Conservation (phyloP, 2,329 filamentous ascomycete species). For the Sclerotinia spermophila region DNA sequence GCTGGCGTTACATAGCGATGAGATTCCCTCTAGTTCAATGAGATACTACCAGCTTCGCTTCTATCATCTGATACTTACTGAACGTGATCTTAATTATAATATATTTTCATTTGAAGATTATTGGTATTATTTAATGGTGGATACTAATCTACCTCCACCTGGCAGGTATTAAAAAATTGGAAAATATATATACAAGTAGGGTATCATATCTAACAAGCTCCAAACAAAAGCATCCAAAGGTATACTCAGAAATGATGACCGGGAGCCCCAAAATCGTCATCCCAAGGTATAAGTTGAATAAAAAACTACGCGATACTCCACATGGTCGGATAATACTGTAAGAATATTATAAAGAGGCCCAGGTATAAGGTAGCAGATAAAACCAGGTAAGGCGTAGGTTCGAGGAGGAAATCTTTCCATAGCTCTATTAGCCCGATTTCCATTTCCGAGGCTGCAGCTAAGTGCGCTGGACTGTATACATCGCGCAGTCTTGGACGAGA, state of each 20-base stretch:
- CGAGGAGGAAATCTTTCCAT: constrained; percentile 31
- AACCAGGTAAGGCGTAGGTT: constrained; percentile 32
- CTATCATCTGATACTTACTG: neutral
- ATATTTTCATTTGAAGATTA: neutral
- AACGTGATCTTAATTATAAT: neutral
- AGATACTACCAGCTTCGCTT: constrained; percentile 13
- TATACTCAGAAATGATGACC: constrained; percentile 12
- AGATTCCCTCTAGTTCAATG: neutral
- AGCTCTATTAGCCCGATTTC: constrained; percentile 30
- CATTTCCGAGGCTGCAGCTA: constrained; percentile 23
- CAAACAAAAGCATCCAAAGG: constrained; percentile 5
- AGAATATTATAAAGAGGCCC: constrained; percentile 27
- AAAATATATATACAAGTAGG: constrained; percentile 21
- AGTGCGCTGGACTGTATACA: constrained; percentile 2
- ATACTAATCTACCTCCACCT: constrained; percentile 19
- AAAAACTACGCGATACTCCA: constrained; percentile 27
- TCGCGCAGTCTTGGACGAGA: constrained; percentile 12
- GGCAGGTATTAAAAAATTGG: constrained; percentile 8
- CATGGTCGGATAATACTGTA: constrained; percentile 25
- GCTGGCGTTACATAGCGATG: neutral
- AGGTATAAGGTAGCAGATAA: constrained; percentile 27
- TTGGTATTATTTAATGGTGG: constrained; percentile 19
- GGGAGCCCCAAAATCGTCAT: constrained; percentile 24
- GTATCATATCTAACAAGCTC: constrained; percentile 20
- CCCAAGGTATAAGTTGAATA: constrained; percentile 29